Percentiles rank a stretch among this genome's conserved stretches.
Evolutionary conservation across 805 yeast species (phyloP).

Genomic region (Gaillardinia entomophila): DNA sequence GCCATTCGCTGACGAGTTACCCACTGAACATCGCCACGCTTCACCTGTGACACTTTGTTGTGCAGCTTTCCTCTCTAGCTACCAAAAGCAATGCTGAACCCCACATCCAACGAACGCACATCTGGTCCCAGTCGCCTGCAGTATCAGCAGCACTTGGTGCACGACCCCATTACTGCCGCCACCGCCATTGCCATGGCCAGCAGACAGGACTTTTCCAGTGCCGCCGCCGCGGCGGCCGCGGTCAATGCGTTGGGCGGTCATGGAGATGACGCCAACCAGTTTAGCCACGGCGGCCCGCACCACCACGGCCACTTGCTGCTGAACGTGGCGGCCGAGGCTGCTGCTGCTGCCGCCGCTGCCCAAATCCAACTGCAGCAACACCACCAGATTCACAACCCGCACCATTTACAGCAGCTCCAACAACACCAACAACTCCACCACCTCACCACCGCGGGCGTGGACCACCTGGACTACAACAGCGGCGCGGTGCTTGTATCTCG

Average conservation of each 20-base stretch:
- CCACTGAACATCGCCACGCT: too few species aligned
- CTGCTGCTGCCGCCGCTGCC: neutral
- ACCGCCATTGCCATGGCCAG: neutral
- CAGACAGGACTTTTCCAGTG: neutral
- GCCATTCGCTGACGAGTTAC: too few species aligned
- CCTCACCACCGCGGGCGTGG: neutral
- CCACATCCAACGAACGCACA: neutral
- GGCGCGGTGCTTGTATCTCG: slow-evolving; percentile 13
- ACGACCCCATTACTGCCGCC: neutral
- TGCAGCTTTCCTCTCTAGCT: too few species aligned
- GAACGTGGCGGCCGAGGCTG: neutral
- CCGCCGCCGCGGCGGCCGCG: neutral
- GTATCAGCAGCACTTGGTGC: neutral
- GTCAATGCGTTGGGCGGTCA: neutral
- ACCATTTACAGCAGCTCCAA: neutral
- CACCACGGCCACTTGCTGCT: neutral
- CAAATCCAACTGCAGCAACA: slow-evolving; percentile 1
- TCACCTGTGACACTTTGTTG: too few species aligned
- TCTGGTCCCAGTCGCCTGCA: neutral
- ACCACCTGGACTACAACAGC: slow-evolving; percentile 9
- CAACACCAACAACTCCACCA: slow-evolving; percentile 1
- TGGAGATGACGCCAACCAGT: neutral
- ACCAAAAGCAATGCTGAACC: neutral
- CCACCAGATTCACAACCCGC: slow-evolving; percentile 1
- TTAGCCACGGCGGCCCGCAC: neutral